Evolutionary conservation across 2,329 filamentous ascomycete genomes (phyloP), one percentile per base, ranked within the genome.

Genomic region (Sclerotinia spermophila): DNA sequence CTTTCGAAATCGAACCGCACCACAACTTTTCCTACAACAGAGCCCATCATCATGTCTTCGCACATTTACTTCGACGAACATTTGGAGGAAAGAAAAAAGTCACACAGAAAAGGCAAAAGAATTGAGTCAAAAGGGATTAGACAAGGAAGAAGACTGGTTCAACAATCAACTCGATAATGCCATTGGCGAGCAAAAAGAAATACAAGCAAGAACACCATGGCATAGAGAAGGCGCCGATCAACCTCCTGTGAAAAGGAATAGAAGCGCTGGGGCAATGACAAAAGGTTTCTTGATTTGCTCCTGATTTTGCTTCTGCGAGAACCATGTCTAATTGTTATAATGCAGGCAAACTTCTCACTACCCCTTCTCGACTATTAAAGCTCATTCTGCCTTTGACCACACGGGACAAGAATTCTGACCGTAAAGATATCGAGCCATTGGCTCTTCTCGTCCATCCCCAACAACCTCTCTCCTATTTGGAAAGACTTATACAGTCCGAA

Each of bases 401-500:
- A 0, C 81, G 84, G 60, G 88, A 90, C 70, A 83, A 84, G 42
- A 86, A 87, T 73, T 81, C 82, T 2, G 86, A 89, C 73, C 84
- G 88, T 70, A 90, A 91, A 80, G 86, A 89, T 62, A 88, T 95
- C n/a, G 92, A 96, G 75, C 93, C 94, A 0, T 84, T 97, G 19
- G 94, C 94, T 0, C 86, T 97, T 0, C 87, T 97, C 2, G 86
- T 97, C 0, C 94, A 97, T 76, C 94, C 94, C 0, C 92, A 96
- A 73, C 94, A 97, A 78, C 94, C 94, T 0, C 85, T 97, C 4
- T 97, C 93, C 13, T 97, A 97, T 79, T 88, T 97, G 56, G 93
- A 97, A 79, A 88, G 93, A 13, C 83, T 97, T 4, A 94, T 97
- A 61, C 94, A 97, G 78, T 91, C 93, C 68, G 94, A 97, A 80